These are phyloP conservation scores for Emericellopsis cladophorae DNA, from an alignment of 2,329 filamentous ascomycete genomes.

Conservation along the genomic window DNA sequence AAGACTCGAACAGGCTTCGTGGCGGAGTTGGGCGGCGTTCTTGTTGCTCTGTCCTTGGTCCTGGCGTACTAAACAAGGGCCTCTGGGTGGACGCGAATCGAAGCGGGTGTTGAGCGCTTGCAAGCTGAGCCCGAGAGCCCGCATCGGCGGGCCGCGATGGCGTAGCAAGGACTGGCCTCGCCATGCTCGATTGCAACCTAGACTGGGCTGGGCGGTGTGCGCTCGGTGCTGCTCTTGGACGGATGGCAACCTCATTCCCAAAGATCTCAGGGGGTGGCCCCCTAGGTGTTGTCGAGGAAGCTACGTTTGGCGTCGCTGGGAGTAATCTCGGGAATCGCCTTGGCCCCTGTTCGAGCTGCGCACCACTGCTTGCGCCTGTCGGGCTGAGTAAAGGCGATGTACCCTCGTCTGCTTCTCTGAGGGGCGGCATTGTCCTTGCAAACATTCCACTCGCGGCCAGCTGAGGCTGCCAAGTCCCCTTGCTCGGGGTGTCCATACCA, in stretches of 20 bases:
- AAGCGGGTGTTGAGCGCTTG: background rate
- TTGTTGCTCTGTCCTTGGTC: background rate
- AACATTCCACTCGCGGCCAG: constrained; percentile 20
- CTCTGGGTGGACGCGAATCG: background rate
- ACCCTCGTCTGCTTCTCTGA: constrained; percentile 17
- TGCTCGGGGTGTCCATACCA: constrained; percentile 27
- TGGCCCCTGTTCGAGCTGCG: no score
- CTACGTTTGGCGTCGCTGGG: no score
- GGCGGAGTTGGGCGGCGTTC: background rate
- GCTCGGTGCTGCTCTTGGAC: no score
- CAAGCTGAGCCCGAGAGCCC: background rate
- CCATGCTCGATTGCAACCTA: background rate
- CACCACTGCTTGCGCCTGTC: no score
- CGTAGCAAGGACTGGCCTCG: no score
- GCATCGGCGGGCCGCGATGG: background rate
- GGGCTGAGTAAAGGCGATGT: constrained; percentile 5
- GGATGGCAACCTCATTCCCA: no score
- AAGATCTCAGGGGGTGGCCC: no score
- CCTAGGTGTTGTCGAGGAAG: constrained; percentile 21
- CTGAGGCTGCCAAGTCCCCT: constrained; percentile 14
- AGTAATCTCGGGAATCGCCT: no score
- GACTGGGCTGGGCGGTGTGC: constrained; percentile 3
- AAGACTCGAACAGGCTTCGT: background rate
- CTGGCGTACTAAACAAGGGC: background rate
- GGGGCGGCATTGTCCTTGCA: constrained; percentile 14